phyloP scores from a whole-genome alignment of 257 asterid genomes.

The Solanum arcanum region DNA sequence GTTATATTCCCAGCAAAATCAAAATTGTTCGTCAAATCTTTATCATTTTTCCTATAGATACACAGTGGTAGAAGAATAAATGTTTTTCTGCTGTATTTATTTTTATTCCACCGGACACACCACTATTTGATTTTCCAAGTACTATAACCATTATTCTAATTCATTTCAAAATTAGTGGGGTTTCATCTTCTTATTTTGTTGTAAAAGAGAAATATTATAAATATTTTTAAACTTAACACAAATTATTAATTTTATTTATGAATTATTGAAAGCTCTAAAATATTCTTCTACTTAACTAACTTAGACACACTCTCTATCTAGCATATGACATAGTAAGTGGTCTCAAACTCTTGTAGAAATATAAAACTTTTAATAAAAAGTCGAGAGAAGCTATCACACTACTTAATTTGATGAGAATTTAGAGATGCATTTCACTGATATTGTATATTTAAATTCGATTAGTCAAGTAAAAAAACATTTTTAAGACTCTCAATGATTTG shows the following conservation, averaged over 20 bases:
- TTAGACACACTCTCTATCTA: no score
- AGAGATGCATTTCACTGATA: no score
- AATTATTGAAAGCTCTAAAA: no score
- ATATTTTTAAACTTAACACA: accelerated
- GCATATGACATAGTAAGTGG: no score
- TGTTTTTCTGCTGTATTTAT: neutral
- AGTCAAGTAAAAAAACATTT: no score
- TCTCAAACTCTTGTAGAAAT: no score
- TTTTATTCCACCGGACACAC: neutral
- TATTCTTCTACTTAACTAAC: accelerated
- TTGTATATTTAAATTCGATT: no score
- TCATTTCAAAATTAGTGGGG: neutral
- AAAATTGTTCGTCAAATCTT: neutral
- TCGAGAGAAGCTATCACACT: no score
- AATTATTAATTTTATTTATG: accelerated
- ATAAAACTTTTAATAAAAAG: no score
- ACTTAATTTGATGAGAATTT: no score
- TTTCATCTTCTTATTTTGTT: neutral
- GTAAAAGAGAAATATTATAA: neutral
- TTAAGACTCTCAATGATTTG: no score
- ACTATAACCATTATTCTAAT: neutral
- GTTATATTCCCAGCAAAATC: neutral
- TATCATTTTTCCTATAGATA: neutral
- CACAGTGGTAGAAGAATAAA: neutral
- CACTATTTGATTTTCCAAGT: neutral